Base-by-base conservation (phyloP, 75 land plant genomes). In the Picea sitchensis region DNA sequence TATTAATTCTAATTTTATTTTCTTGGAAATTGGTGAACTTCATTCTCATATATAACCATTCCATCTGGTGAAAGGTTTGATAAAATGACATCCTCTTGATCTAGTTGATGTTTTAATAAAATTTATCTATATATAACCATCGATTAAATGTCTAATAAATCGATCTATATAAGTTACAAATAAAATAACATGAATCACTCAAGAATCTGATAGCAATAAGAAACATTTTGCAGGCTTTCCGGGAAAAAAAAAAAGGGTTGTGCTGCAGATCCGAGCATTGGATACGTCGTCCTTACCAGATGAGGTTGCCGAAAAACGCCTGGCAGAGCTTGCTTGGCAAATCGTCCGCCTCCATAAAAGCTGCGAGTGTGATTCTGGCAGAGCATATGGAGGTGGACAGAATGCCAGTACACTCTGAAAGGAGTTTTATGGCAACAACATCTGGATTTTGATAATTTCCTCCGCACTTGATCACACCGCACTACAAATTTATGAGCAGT, bases 381-480 rank as follows among this genome's bases (percentile, higher is more conserved):
- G n/a, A 38, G 32, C 13, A 30, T 17, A 71, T 41, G 73, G 73
- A 71, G 73, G 73, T 71, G 73, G 73, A 71, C 73, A 71, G 73
- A 71, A 71, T 71, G 73, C 73, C 73, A 71, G 73, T 12, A 71
- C 23, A 2, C 73, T 71, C 73, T 71, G 73, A 21, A 71, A 71
- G 51, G 23, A 71, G 73, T 71, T 71, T 71, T 71, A 71, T 71
- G 73, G 73, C 73, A 71, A 44, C 73, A 38, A 8, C 73, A 71
- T 71, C 73, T 11, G 73, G 73, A 71, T 18, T 60, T n/a, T 60
- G 18, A 17, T 60, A n/a, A 18, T 3, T 60, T 60, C 62, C 18
- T 20, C 17, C 2, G 18, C n/a, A 6, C 54, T 47, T 47, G 54
- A 47, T 47, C 54, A 9, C 9, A 7, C 54, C 8, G n/a, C n/a